Conservation (phyloP, 805 yeast genomes). For the Lachancea kluyveri region DNA sequence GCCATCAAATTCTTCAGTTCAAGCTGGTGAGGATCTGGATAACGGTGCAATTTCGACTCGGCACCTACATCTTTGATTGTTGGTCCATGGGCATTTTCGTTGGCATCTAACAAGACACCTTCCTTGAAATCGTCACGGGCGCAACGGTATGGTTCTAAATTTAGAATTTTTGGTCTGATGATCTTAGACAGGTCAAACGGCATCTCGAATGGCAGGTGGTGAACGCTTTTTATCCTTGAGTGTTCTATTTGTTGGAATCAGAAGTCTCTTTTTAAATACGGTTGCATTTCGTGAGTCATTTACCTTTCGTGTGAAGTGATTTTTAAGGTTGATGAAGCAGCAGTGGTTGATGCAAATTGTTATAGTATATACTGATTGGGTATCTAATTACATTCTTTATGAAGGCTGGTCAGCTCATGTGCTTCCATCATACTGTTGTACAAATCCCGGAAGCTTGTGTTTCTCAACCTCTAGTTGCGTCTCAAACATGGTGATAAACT, state of each 20-base stretch:
- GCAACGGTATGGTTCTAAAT: conserved; percentile 87
- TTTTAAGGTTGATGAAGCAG: too few species aligned
- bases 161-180: conserved; percentile 78
- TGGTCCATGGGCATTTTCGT: conserved; percentile 93
- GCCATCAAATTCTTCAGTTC: conserved; percentile 68
- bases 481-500: conserved; percentile 79
- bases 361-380: too few species aligned
- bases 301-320: too few species aligned
- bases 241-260: too few species aligned
- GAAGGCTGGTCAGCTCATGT: too few species aligned
- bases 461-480: conserved; percentile 48
- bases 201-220: too few species aligned
- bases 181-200: conserved; percentile 32
- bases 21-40: conserved; percentile 94
- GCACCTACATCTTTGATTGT: conserved; percentile 43
- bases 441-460: conserved; percentile 57
- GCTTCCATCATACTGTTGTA: conserved; percentile 1
- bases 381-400: too few species aligned
- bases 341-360: too few species aligned
- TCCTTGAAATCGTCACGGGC: conserved; percentile 92
- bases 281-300: too few species aligned
- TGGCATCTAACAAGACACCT: conserved; percentile 89
- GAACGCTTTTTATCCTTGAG: too few species aligned
- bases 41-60: conserved; percentile 72
- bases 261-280: too few species aligned